Base-by-base conservation (phyloP, 306 rosid species). In the Myrica gale region DNA sequence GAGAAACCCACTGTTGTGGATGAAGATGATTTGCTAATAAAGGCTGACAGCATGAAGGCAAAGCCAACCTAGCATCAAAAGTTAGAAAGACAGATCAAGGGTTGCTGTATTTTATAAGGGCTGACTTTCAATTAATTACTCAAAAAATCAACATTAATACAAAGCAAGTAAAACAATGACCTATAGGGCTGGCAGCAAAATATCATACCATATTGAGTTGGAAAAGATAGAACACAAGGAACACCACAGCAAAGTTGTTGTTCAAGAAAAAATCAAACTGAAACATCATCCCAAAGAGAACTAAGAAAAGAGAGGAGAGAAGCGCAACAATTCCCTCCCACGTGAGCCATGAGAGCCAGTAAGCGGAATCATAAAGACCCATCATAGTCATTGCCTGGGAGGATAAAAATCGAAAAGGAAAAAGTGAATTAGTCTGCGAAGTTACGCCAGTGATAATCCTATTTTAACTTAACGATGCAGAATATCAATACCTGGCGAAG, bases 301-400 rank as follows among this genome's bases (percentile, higher is more conserved):
- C 90, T 70, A 89, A 61, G 66, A 94, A 88, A 58, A 94, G 83
- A 45, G 98, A 85, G n/a, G 96, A 87, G 75, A 94, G 7, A 19
- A 94, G 62, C 7, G 88, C 76, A 43, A 87, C 77, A 69, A 88
- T 58, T 60, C 91, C 86, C 74, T 94, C 98, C 98, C 97, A 94
- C 32, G 89, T 70, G 74, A 94, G 86, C 97, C 97, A 94, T 53
- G 98, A 91, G 55, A 90, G 73, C 96, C 98, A 94, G 82, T 94
- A 94, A 32, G 97, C 96, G 69, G 89, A 81, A 78, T 94, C 98
- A 26, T 85, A 94, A 58, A 94, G 93, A 69, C 98, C 98, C 97
- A 94, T 94, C 89, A 94, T 87, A 15, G 76, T 74, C 98, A 94
- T 94, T 73, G 96, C 90, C 98, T 94, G 85, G 47, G 61, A 19